Evolutionary conservation across 371 early-diverging fungal genomes (phyloP), one percentile per base, ranked within the genome.

Genomic region (Mortierella sp.): DNA sequence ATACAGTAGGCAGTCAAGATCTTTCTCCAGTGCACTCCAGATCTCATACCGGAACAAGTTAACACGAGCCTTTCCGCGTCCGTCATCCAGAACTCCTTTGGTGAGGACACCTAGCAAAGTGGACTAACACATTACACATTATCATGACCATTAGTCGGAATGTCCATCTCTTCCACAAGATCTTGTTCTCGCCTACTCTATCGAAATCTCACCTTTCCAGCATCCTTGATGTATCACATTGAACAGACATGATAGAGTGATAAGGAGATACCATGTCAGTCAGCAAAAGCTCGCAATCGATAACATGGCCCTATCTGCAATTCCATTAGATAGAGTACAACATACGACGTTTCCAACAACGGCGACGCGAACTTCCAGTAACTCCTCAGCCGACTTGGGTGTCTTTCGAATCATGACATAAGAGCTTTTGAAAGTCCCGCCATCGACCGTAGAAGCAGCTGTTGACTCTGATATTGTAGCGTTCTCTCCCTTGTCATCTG

Each of bases 41-140:
- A 34, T 34, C 7, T 34, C 63, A 42, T 73, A 84, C 84, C 88
- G 79, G 73, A 96, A 96, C 27, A 97, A 82, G 57, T 93, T 93
- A 28, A 94, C 85, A 24, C 97, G 90, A 6, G 95, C 95, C 58
- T 90, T 93, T 43, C 97, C 97, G 43, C 97, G 88, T 19, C 97
- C 97, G 80, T 97, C 96, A 80, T 97, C 97, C 51, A 96, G 83
- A 2, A 88, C 86, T 42, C 94, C 92, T 69, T 93, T 94, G 13
- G 96, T 96, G 56, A 97, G 71, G 6, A 96, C 96, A 31, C 97
- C 97, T 27, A 97, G 82, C 66, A 94, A 80, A 0, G 96, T 96
- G 27, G 93, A 92, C 83, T 96, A 27, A 23, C 2, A 45, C 1
- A 61, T 57, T 30, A 57, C 9, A 8, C 4, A 16, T 47, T 5